Conservation (phyloP, 305 asterid species). For the Ilex paraguariensis region DNA sequence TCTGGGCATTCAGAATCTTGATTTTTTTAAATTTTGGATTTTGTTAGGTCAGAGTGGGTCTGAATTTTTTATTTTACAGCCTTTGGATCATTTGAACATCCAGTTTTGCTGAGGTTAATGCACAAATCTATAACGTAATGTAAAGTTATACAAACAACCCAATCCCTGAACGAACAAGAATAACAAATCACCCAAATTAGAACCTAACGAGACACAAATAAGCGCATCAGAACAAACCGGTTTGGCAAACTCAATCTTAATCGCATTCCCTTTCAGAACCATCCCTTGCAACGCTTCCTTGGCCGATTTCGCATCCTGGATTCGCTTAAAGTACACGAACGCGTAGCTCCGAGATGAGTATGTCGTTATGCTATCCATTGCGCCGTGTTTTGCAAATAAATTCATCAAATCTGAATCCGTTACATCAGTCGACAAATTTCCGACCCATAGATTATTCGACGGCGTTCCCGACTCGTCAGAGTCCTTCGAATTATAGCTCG, state of each 20-base stretch:
- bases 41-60: no score
- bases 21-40: no score
- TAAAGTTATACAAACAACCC: constrained; percentile 12
- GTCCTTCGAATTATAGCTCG: background rate
- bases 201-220: constrained; percentile 1
- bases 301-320: constrained; percentile 57
- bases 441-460: constrained; percentile 86
- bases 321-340: constrained; percentile 57
- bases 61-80: no score
- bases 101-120: background rate
- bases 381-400: constrained; percentile 57
- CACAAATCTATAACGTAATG: background rate
- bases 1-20: no score
- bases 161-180: constrained; percentile 4
- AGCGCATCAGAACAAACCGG: constrained; percentile 59
- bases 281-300: constrained; percentile 31
- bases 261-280: constrained; percentile 47
- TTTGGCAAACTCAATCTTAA: constrained; percentile 89
- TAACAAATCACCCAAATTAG: constrained; percentile 9
- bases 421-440: constrained; percentile 62
- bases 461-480: constrained; percentile 25
- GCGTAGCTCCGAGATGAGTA: constrained; percentile 81
- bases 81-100: no score
- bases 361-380: constrained; percentile 59
- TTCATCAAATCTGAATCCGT: constrained; percentile 62